Conservation (phyloP, 2,329 filamentous ascomycete genomes). For the Penicillium sp. region DNA sequence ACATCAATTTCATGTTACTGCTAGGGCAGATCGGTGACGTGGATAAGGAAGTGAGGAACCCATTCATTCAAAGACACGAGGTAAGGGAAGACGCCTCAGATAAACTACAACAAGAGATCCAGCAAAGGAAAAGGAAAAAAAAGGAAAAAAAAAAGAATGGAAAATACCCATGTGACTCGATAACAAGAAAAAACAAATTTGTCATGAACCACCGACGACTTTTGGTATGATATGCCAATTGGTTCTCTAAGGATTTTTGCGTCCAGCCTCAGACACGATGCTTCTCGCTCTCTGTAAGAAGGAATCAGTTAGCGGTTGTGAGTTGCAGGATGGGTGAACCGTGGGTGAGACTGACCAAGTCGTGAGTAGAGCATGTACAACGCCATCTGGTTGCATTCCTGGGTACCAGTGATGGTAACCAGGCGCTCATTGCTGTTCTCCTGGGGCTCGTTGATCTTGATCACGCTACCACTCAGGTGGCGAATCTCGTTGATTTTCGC, state of each 20-base stretch:
- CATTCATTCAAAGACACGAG: constrained; percentile 18
- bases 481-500: constrained; percentile 99
- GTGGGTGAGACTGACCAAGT: constrained; percentile 59
- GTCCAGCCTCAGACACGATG: constrained; percentile 54
- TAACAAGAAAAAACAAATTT: constrained; percentile 11
- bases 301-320: not conserved
- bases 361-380: constrained; percentile 98
- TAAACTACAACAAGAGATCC: constrained; percentile 28
- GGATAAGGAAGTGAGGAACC: constrained; percentile 12
- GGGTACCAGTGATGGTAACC: constrained; percentile 94
- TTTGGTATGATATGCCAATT: constrained; percentile 15
- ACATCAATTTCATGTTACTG: constrained; percentile 11
- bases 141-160: constrained; percentile 9
- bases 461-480: constrained; percentile 92
- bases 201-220: constrained; percentile 23
- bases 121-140: constrained; percentile 5
- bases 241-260: constrained; percentile 5
- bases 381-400: constrained; percentile 99
- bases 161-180: constrained; percentile 13
- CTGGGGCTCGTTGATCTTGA: constrained; percentile 99
- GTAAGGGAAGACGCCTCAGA: constrained; percentile 23
- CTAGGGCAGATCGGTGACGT: constrained; percentile 10
- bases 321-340: not conserved
- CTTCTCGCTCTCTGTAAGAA: constrained; percentile 63
- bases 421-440: constrained; percentile 98